These are phyloP conservation scores for Chloris gayana DNA, from an alignment of 176 grass and related monocot genomes.

Conservation along the genomic window DNA sequence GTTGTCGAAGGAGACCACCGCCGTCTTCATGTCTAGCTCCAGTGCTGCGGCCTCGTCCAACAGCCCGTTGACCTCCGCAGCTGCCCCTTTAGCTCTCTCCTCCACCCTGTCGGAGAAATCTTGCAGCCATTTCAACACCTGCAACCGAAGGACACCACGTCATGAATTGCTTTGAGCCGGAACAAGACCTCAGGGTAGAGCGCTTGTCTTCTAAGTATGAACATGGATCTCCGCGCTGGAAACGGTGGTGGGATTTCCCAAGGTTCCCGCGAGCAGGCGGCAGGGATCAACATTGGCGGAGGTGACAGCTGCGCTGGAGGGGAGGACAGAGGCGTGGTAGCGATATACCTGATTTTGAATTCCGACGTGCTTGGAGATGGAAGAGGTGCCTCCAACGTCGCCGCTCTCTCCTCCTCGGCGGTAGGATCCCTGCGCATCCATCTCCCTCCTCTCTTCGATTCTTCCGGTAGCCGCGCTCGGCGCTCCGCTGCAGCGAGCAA, in stretches of 20 bases:
- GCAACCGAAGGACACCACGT: background rate
- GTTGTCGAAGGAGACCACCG: constrained; percentile 46
- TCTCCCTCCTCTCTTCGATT: background rate
- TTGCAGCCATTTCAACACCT: constrained; percentile 66
- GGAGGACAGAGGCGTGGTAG: background rate
- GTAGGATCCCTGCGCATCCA: constrained; percentile 32
- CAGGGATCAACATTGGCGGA: background rate
- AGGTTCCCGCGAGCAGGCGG: background rate
- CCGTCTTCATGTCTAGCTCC: constrained; percentile 74
- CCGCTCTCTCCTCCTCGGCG: constrained; percentile 8
- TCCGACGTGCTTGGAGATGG: constrained; percentile 30
- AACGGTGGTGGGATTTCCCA: background rate
- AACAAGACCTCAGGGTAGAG: background rate
- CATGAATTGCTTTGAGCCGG: background rate
- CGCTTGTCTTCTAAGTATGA: background rate
- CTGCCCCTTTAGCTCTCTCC: constrained; percentile 46
- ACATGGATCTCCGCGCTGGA: background rate
- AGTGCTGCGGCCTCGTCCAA: constrained; percentile 47
- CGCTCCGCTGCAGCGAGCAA: background rate
- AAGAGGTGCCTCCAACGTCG: background rate
- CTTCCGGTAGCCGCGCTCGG: too few relatives aligned
- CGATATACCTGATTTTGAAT: constrained; percentile 35
- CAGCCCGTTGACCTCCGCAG: constrained; percentile 56
- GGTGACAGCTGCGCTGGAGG: background rate
- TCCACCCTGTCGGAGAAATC: constrained; percentile 70